Base-by-base conservation (phyloP, 2,329 filamentous ascomycete species). In the Epichloe coenophiala region DNA sequence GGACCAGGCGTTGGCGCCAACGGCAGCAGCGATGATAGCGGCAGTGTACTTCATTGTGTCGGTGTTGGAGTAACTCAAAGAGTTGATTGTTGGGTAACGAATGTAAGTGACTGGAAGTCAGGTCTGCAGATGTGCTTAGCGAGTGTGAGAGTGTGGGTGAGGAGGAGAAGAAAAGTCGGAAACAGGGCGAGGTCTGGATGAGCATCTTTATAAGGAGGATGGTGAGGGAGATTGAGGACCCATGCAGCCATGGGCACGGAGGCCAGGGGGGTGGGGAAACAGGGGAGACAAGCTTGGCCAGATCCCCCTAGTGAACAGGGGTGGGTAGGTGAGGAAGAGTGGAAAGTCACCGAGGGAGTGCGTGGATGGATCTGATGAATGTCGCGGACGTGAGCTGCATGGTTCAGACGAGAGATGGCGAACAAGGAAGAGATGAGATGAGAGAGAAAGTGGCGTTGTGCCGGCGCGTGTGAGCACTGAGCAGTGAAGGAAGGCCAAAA, bases 41-140 rank as follows among this genome's bases (percentile, higher is more conserved):
- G 69, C 64, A 63, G 76, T 67, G 77, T 75, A 81, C 77, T 81
- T 78, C 79, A 83, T 83, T 66, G 80, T 81, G 76, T 71, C 70
- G 70, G 70, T n/a, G n/a, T n/a, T n/a, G 67, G 64, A 65, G 68
- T 69, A 62, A 64, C 57, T 61, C 56, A 60, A 66, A 57, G 56
- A 58, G 59, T 59, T 62, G 56, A 9, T 40, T 50, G 53, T 53
- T 59, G 57, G 46, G 59, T 67, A 78, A 78, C 72, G 75, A 78
- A 67, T 75, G 75, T 68, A 77, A 71, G 71, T 76, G 75, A 78
- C 75, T 75, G 61, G 70, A 72, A 74, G 73, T 74, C 73, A 72
- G 69, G 55, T 54, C 37, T 53, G 71, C 66, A 69, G 62, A 61
- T 56, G 61, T 65, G 64, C 57, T 55, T 59, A 71, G 65, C 60